These are phyloP conservation scores for Cladosporium sp. DNA, from an alignment of 2,329 filamentous ascomycete species.

Conservation along the genomic window DNA sequence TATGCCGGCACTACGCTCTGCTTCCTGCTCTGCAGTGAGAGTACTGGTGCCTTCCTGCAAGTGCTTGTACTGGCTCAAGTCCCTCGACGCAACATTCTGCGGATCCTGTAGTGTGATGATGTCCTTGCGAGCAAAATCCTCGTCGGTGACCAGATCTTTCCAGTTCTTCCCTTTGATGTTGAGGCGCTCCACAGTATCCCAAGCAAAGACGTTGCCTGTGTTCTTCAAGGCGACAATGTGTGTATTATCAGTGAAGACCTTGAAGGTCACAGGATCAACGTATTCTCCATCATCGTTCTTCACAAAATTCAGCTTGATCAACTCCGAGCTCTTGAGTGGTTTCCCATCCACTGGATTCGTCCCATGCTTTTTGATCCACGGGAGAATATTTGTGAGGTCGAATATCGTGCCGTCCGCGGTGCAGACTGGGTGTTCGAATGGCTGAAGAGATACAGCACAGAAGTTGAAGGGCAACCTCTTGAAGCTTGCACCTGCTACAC, in stretches of 20 bases:
- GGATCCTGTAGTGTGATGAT: slow-evolving; percentile 96
- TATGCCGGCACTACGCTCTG: slow-evolving; percentile 58
- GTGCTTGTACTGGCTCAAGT: slow-evolving; percentile 85
- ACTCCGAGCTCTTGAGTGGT: slow-evolving; percentile 71
- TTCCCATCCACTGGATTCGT: slow-evolving; percentile 87
- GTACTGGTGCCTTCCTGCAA: slow-evolving; percentile 71
- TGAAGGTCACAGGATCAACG: slow-evolving; percentile 95
- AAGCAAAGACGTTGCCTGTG: slow-evolving; percentile 93
- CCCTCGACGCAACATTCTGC: slow-evolving; percentile 76
- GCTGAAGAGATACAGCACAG: slow-evolving; percentile 91
- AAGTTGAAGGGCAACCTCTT: slow-evolving; percentile 95
- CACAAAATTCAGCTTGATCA: slow-evolving; percentile 86
- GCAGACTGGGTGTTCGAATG: slow-evolving; percentile 92
- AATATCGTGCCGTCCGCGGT: slow-evolving; percentile 84
- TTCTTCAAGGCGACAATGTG: slow-evolving; percentile 84
- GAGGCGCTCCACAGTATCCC: slow-evolving; percentile 89
- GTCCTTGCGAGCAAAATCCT: slow-evolving; percentile 81
- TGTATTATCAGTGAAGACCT: slow-evolving; percentile 96
- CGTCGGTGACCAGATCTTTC: slow-evolving; percentile 82
- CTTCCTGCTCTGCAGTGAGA: slow-evolving; percentile 65
- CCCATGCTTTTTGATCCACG: slow-evolving; percentile 89
- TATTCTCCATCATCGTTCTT: slow-evolving; percentile 90
- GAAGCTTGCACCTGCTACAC: slow-evolving; percentile 60
- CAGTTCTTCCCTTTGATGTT: slow-evolving; percentile 98
- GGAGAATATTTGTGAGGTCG: slow-evolving; percentile 87